Evolutionary conservation across 306 rosid genomes (phyloP).

Genomic region (Malus orientalis): DNA sequence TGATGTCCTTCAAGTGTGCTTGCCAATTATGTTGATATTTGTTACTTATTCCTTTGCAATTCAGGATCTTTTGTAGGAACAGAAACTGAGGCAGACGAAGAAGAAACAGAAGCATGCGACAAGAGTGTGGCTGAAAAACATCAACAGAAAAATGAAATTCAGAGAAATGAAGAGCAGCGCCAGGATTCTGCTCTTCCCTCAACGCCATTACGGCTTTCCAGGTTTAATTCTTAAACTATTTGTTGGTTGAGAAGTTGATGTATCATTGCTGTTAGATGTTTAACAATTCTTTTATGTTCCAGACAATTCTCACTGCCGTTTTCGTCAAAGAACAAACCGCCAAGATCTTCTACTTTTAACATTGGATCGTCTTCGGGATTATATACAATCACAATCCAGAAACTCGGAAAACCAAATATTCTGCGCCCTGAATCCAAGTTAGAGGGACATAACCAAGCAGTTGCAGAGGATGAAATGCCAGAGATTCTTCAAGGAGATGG

Average conservation of each 20-base stretch:
- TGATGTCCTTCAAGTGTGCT: neutral
- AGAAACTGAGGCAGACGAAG: conserved; percentile 62
- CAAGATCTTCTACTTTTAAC: conserved; percentile 51
- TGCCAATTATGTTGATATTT: neutral
- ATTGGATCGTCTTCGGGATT: conserved; percentile 50
- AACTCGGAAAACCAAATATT: conserved; percentile 43
- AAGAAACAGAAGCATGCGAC: conserved; percentile 54
- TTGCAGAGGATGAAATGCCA: conserved; percentile 52
- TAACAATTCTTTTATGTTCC: conserved; percentile 9
- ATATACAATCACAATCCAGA: conserved; percentile 37
- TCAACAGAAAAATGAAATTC: conserved; percentile 38
- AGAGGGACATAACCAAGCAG: conserved; percentile 34
- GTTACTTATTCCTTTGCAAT: conserved; percentile 7
- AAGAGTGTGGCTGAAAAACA: conserved; percentile 39
- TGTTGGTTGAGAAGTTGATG: conserved; percentile 9
- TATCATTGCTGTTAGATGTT: conserved; percentile 5
- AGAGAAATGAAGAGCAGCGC: conserved; percentile 45
- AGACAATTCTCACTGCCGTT: conserved; percentile 47
- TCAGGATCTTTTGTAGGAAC: conserved; percentile 44
- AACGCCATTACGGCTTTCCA: conserved; percentile 56
- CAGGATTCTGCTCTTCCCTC: conserved; percentile 38
- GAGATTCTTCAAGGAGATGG: conserved; percentile 42
- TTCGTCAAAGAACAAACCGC: conserved; percentile 60
- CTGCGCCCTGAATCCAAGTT: conserved; percentile 35
- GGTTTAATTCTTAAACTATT: conserved; percentile 34